Base-by-base conservation (phyloP, 306 rosid genomes). In the Cucurbita argyrosperma region DNA sequence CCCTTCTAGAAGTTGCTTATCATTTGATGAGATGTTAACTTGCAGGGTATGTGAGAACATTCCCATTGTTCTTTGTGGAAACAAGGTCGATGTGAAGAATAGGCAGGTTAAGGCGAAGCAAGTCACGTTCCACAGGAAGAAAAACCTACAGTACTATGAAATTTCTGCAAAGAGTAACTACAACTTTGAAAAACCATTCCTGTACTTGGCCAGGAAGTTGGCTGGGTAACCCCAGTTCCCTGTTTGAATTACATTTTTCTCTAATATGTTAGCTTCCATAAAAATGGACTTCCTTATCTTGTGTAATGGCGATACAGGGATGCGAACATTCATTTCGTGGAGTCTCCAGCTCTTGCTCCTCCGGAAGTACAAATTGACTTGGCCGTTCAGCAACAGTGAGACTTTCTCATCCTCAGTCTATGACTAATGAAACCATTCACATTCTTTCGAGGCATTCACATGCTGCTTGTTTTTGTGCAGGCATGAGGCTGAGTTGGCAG, bases 281-380 rank as follows among this genome's bases (percentile, higher is more conserved):
- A 43, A 21, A 10, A 65, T 18, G 7, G 53, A 66, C 37, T 3
- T 66, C 18, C 6, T 66, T 45, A 19, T 66, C 11, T 19, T 18
- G 35, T 30, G 35, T 3, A 5, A 5, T 21, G 72, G 55, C 9
- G 6, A 10, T 23, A 6, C 67, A 90, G 96, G 76, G 90, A 90
- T 45, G 6, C 87, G 11, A 40, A 72, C 70, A 88, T 90, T 74
- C 92, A 90, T 81, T 90, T 90, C 50, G 92, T 86, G 13, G 96
- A 90, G 81, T 84, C 86, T 80, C 96, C 96, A 15, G 96, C 96
- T 8, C 92, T 90, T 76, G 96, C 96, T 80, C 96, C 96, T 63
- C 92, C 92, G 0, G 92, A 90, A 42, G 90, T 86, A 35, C 86
- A 83, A 8, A 64, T 90, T 46, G 92, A 90, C 79, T 30, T 84